Conservation (phyloP, 768 basidiomycete genomes). For the Infundibulicybe gibba region DNA sequence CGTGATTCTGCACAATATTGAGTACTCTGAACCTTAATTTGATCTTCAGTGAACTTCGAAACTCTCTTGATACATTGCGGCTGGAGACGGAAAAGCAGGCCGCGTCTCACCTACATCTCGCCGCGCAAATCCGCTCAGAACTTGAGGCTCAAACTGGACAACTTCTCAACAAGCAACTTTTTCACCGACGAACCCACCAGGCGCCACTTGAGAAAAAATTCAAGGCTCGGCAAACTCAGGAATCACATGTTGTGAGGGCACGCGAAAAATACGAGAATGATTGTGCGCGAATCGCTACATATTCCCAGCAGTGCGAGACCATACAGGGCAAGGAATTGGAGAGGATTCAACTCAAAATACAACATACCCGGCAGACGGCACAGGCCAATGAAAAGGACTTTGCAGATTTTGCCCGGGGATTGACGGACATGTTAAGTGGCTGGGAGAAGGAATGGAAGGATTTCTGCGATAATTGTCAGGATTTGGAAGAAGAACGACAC, state of each 20-base stretch:
- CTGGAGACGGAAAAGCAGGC: slow-evolving; percentile 83
- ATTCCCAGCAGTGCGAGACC: slow-evolving; percentile 80
- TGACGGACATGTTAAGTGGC: slow-evolving; percentile 67
- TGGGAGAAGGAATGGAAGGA: slow-evolving; percentile 95
- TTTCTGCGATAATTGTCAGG: slow-evolving; percentile 96
- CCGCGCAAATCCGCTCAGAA: slow-evolving; percentile 65
- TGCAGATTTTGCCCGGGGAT: slow-evolving; percentile 68
- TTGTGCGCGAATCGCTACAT: slow-evolving; percentile 84
- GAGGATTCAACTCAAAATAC: slow-evolving; percentile 78
- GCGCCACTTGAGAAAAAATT: slow-evolving; percentile 80
- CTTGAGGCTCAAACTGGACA: slow-evolving; percentile 63
- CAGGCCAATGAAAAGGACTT: slow-evolving; percentile 91
- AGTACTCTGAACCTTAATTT: slow-evolving; percentile 5
- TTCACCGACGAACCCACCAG: slow-evolving; percentile 69
- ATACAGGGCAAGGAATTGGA: slow-evolving; percentile 89
- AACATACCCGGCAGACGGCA: slow-evolving; percentile 82
- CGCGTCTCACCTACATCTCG: slow-evolving; percentile 64
- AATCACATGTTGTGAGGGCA: slow-evolving; percentile 81
- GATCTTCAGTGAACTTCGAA: slow-evolving; percentile 66
- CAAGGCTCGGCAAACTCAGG: slow-evolving; percentile 83
- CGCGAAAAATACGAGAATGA: slow-evolving; percentile 89
- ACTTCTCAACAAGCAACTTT: slow-evolving; percentile 62
- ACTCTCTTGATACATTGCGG: slow-evolving; percentile 75
- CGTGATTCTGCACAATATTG: background rate
- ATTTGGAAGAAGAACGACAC: slow-evolving; percentile 92